Percentiles rank a stretch among this genome's conserved stretches.
Conservation (phyloP, 2,329 filamentous ascomycete genomes). For the Emmonsiellopsis sp. region DNA sequence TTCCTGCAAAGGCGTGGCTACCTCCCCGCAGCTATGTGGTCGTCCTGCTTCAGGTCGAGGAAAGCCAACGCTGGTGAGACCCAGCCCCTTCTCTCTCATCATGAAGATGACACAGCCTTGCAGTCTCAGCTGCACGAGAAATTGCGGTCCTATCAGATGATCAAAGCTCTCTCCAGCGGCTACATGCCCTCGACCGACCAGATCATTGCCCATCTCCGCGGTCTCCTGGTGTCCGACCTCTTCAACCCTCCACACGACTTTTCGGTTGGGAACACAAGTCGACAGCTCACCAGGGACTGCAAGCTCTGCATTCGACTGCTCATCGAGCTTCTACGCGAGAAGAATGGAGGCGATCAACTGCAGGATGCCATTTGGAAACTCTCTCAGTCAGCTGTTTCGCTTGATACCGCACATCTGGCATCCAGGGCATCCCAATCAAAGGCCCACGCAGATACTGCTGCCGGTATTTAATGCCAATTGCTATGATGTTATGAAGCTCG, state of each 20-base stretch:
- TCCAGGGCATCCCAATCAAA: conserved; percentile 53
- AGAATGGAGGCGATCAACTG: conserved; percentile 75
- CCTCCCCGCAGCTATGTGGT: conserved; percentile 39
- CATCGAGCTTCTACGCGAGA: conserved; percentile 71
- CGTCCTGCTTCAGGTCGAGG: conserved; percentile 52
- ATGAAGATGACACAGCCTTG: conserved; percentile 56
- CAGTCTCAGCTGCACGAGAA: conserved; percentile 77
- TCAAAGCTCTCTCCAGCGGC: conserved; percentile 68
- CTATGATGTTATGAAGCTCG: conserved; percentile 1
- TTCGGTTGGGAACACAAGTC: conserved; percentile 68
- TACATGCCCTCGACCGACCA: conserved; percentile 93
- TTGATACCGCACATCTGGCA: conserved; percentile 57
- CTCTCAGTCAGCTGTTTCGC: conserved; percentile 58
- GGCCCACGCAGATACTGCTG: conserved; percentile 60
- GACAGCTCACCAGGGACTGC: conserved; percentile 59
- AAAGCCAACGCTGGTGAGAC: conserved; percentile 49
- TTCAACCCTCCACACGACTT: conserved; percentile 62
- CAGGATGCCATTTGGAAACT: conserved; percentile 89
- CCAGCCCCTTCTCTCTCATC: conserved; percentile 71
- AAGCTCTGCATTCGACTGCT: conserved; percentile 69
- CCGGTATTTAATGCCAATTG: conserved; percentile 41
- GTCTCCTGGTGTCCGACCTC: conserved; percentile 65
- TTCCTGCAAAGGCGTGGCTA: too few relatives aligned
- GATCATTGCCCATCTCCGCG: conserved; percentile 66
- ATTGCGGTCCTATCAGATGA: conserved; percentile 87